Evolutionary conservation across 2,329 filamentous ascomycete genomes (phyloP).

Genomic region (Tolypocladium cylindrosporum): DNA sequence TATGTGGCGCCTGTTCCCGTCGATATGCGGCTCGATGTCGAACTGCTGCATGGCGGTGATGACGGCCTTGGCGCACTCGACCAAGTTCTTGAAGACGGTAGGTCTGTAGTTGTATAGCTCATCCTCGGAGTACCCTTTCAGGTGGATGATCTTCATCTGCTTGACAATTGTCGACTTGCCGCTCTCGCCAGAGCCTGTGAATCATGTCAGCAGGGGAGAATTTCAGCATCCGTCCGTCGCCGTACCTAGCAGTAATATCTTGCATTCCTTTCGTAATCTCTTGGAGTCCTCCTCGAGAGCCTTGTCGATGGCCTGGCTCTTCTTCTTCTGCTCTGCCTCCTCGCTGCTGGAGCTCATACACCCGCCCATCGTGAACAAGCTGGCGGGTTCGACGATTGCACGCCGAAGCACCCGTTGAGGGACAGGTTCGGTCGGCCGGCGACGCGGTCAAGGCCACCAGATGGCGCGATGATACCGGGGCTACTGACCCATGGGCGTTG

Average conservation of each 20-base stretch:
- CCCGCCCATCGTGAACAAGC: conserved; percentile 61
- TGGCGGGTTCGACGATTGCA: conserved; percentile 4
- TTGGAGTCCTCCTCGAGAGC: conserved; percentile 90
- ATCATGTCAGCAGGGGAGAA: conserved; percentile 7
- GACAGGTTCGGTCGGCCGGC: neutral
- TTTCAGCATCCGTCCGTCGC: neutral
- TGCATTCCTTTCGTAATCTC: conserved; percentile 92
- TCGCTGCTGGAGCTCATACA: conserved; percentile 87
- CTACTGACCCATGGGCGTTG: conserved; percentile 1
- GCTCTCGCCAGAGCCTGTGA: conserved; percentile 89
- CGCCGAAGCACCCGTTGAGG: neutral
- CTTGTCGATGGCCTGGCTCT: conserved; percentile 91
- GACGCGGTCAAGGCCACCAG: neutral
- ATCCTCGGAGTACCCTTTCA: conserved; percentile 92
- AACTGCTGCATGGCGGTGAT: conserved; percentile 90
- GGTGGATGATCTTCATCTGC: conserved; percentile 99
- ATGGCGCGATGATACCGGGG: neutral
- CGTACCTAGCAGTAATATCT: conserved; percentile 86
- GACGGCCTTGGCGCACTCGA: conserved; percentile 92
- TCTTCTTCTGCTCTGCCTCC: conserved; percentile 88
- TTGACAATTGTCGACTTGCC: conserved; percentile 99
- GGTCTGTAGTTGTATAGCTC: conserved; percentile 90
- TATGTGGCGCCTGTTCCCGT: conserved; percentile 63
- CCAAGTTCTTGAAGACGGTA: conserved; percentile 95
- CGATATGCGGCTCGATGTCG: conserved; percentile 65